Percentiles rank a stretch among this genome's conserved stretches.
Conservation (phyloP, 495 filamentous ascomycete genomes). For the Penicillium tannophilum region DNA sequence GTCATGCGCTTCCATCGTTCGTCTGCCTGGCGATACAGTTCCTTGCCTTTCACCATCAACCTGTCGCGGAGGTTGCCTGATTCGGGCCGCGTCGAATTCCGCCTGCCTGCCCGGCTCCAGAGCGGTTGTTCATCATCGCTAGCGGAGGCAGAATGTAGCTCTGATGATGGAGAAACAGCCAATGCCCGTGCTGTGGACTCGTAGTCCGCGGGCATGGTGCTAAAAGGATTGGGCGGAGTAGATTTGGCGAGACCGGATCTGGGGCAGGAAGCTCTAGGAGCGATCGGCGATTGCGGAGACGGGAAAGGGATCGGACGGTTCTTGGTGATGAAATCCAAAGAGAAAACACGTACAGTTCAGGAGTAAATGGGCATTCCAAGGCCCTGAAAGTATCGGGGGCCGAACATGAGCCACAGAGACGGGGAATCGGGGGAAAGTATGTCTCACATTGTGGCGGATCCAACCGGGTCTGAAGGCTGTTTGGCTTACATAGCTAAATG, state of each 20-base stretch:
- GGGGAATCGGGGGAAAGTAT: not conserved
- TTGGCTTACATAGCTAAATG: not conserved
- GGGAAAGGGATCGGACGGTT: not conserved
- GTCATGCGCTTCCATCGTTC: constrained; percentile 58
- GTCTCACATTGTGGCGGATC: constrained; percentile 11
- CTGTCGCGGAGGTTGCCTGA: constrained; percentile 43
- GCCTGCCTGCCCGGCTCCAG: constrained; percentile 42
- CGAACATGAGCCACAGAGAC: not conserved
- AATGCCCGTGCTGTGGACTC: constrained; percentile 65
- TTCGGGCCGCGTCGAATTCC: constrained; percentile 32
- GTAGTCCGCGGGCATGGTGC: constrained; percentile 59
- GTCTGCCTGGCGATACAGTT: constrained; percentile 25
- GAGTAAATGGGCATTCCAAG: not conserved
- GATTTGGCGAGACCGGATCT: constrained; percentile 12
- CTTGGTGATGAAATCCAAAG: not conserved
- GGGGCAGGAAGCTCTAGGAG: constrained; percentile 2
- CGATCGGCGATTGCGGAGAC: constrained; percentile 17
- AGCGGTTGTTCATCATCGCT: constrained; percentile 44
- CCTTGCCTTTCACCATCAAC: constrained; percentile 43
- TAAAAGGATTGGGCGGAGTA: constrained; percentile 5
- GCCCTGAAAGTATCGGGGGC: not conserved
- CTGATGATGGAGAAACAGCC: constrained; percentile 58
- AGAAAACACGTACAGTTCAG: not conserved
- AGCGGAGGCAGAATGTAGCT: constrained; percentile 32
- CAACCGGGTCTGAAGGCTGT: constrained; percentile 2